Base-by-base conservation (phyloP, 176 grass and related monocot genomes). In the Cocos nucifera region DNA sequence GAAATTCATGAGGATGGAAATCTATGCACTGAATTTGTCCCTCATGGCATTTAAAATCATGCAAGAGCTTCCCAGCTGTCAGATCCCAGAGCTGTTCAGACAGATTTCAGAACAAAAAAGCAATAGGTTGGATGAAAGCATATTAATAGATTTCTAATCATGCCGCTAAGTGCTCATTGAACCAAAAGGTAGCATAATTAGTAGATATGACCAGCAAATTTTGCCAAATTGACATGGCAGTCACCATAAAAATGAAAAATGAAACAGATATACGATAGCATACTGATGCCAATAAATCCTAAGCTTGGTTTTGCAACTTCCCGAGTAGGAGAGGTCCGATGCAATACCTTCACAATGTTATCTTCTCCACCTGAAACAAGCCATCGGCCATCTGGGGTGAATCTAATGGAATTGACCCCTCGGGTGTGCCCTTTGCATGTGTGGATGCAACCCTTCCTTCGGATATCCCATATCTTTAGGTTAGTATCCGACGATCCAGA, bases 401-500 rank as follows among this genome's bases (percentile, higher is more conserved):
- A 90, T 72, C 77, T 90, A 63, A 96, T 81, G 23, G 74, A 80
- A 73, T 85, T 78, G 74, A 96, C 80, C 57, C 78, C 78, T 57
- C 76, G 75, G 20, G 83, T 85, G 57, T 96, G 92, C 30, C 92
- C 92, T 56, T 96, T 90, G 55, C 90, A 96, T 32, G 92, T 96
- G 62, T 90, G 92, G 70, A 96, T 90, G 69, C 87, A 88, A 72
- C 78, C 73, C 63, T 96, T 96, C 73, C 89, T 87, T 80, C 83
- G 73, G 26, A 87, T 88, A 64, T 96, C 87, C 87, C 92, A 90
- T 79, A 96, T 83, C 64, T 96, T 96, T 72, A 96, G 73, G 68
- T 96, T 96, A 77, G 87, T 96, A 59, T 96, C 87, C 58, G 78
- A 79, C 61, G 92, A 96, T 17, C 87, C 92, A 64, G 92, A 90